Evolutionary conservation across 176 grass and related monocot genomes (phyloP).

Genomic region (Puccinellia tenuiflora): DNA sequence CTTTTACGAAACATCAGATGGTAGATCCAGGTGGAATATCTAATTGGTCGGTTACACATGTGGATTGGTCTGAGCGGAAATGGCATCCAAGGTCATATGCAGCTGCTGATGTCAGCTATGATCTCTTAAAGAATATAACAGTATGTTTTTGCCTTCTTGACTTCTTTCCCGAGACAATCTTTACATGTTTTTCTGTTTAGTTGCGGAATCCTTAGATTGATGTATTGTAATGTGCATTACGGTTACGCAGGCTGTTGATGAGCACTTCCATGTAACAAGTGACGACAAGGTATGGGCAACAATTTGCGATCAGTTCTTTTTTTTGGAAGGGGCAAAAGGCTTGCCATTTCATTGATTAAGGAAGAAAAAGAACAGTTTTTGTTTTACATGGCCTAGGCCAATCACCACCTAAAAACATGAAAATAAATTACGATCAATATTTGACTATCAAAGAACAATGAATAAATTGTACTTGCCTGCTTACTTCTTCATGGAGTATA

Average conservation of each 20-base stretch:
- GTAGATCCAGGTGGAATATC: slow-evolving; percentile 86
- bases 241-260: slow-evolving; percentile 64
- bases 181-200: background rate
- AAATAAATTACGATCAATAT: too few relatives aligned
- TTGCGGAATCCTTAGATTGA: background rate
- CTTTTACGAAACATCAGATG: slow-evolving; percentile 53
- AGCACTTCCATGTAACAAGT: slow-evolving; percentile 78
- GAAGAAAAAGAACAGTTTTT: too few relatives aligned
- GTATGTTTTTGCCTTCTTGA: slow-evolving; percentile 44
- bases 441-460: background rate
- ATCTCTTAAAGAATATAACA: slow-evolving; percentile 85
- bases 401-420: too few relatives aligned
- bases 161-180: background rate
- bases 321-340: too few relatives aligned
- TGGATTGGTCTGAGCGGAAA: slow-evolving; percentile 97
- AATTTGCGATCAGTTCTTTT: too few relatives aligned
- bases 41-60: slow-evolving; percentile 96
- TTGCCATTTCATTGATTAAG: too few relatives aligned
- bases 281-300: slow-evolving; percentile 59
- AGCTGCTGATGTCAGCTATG: slow-evolving; percentile 73
- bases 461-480: background rate
- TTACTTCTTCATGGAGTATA: background rate
- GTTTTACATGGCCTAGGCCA: too few relatives aligned
- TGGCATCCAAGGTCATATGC: slow-evolving; percentile 94
- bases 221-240: slow-evolving; percentile 9